These are phyloP conservation scores for Arthrocladium fulminans DNA, from an alignment of 2,329 filamentous ascomycete species.

Conservation along the genomic window DNA sequence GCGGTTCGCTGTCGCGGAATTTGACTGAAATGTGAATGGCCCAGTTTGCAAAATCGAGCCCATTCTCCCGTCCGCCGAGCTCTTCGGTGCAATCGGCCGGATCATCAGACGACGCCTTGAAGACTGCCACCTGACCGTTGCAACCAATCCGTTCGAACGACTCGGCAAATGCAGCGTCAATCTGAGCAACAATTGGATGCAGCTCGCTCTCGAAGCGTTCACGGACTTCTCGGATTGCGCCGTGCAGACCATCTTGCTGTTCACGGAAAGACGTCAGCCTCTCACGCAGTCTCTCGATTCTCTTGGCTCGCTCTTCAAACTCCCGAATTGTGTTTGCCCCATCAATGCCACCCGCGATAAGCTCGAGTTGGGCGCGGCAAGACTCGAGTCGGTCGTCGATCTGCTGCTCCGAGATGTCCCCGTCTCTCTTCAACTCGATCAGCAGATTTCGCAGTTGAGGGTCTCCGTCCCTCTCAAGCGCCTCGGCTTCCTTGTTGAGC, in stretches of 20 bases:
- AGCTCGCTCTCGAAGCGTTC: conserved; percentile 73
- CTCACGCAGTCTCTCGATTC: conserved; percentile 55
- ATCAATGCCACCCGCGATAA: conserved; percentile 53
- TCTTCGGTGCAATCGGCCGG: conserved; percentile 23
- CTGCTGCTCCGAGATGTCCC: conserved; percentile 50
- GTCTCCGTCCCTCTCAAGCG: conserved; percentile 19
- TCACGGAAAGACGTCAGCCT: conserved; percentile 9
- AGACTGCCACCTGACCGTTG: conserved; percentile 76
- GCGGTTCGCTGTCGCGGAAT: conserved; percentile 76
- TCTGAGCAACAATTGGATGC: conserved; percentile 66
- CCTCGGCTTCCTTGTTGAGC: conserved; percentile 25
- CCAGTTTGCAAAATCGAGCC: conserved; percentile 87
- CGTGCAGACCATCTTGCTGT: conserved; percentile 47
- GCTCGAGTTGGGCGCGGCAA: conserved; percentile 65
- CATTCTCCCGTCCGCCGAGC: conserved; percentile 32
- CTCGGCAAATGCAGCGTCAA: conserved; percentile 83
- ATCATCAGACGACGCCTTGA: conserved; percentile 53
- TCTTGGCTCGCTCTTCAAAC: conserved; percentile 59
- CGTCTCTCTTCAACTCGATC: conserved; percentile 30
- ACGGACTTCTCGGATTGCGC: conserved; percentile 57
- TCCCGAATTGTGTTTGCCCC: conserved; percentile 67
- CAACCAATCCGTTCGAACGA: conserved; percentile 94
- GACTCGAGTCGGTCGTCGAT: conserved; percentile 66
- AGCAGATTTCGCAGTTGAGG: conserved; percentile 12
- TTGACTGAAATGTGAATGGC: conserved; percentile 89